Percentiles rank a stretch among this genome's conserved stretches.
Conservation (phyloP, 2,329 filamentous ascomycete genomes). For the Phyllosticta capitalensis region DNA sequence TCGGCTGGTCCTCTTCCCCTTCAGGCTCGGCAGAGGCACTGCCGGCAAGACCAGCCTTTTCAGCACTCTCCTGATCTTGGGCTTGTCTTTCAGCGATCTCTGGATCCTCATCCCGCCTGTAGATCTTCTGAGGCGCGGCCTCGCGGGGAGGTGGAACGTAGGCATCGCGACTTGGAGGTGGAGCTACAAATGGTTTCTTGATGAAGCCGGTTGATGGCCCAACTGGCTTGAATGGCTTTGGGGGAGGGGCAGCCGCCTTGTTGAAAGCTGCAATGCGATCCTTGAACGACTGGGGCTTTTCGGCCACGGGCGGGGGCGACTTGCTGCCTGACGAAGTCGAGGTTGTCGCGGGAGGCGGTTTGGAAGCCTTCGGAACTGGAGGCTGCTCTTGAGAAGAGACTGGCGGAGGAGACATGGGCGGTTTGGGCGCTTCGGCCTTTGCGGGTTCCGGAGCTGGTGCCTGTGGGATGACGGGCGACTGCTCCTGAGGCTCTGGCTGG, state of each 20-base stretch:
- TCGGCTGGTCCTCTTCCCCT: conserved; percentile 69
- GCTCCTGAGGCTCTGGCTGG: conserved; percentile 1
- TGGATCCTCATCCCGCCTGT: conserved; percentile 81
- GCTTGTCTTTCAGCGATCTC: conserved; percentile 51
- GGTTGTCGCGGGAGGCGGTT: conserved; percentile 28
- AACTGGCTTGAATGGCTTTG: conserved; percentile 81
- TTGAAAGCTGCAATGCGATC: conserved; percentile 98
- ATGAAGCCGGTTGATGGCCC: conserved; percentile 63
- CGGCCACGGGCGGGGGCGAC: conserved; percentile 55
- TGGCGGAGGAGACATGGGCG: conserved; percentile 20
- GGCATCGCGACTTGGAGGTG: conserved; percentile 84
- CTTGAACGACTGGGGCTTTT: conserved; percentile 83
- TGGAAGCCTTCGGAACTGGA: conserved; percentile 21
- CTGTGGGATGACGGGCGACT: conserved; percentile 2
- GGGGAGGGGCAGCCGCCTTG: conserved; percentile 71
- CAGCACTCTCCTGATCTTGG: conserved; percentile 57
- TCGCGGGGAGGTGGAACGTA: conserved; percentile 73
- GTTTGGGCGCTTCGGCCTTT: conserved; percentile 3
- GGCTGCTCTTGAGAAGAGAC: conserved; percentile 30
- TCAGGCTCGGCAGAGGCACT: conserved; percentile 35
- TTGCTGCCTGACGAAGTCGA: conserved; percentile 33
- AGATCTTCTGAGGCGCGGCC: conserved; percentile 61
- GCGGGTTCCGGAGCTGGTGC: conserved; percentile 2
- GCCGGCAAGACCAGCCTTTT: conserved; percentile 54
- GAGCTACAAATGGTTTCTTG: conserved; percentile 94